Conservation (phyloP, 2,329 filamentous ascomycete genomes). For the Hypoxylon rubiginosum region DNA sequence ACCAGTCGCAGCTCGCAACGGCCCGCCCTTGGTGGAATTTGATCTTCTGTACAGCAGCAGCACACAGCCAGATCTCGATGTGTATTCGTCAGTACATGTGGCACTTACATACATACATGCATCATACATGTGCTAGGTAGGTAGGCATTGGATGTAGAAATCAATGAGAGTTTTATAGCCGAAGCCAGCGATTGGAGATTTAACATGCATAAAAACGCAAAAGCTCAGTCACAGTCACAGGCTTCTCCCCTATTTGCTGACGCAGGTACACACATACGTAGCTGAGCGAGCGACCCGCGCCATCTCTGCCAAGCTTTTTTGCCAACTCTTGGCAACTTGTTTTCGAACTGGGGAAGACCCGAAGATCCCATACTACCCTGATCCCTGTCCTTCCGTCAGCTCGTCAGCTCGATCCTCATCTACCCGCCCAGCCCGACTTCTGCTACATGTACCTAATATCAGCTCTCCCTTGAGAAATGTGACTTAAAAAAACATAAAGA, state of each 20-base stretch:
- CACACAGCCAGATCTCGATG: constrained; percentile 19
- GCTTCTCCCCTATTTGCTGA: constrained; percentile 4
- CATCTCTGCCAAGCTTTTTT: constrained; percentile 44
- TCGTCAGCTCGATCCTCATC: background rate
- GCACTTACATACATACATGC: background rate
- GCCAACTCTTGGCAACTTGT: constrained; percentile 31
- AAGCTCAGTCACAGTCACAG: background rate
- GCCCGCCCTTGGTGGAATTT: constrained; percentile 7
- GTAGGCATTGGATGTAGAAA: no score
- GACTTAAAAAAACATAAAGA: background rate
- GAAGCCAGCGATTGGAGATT: constrained; percentile 26
- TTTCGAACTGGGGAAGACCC: constrained; percentile 22
- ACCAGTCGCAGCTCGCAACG: background rate
- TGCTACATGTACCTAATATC: no score
- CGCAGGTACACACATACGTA: constrained; percentile 15
- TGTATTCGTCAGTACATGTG: background rate
- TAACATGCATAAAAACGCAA: constrained; percentile 4
- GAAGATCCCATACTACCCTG: constrained; percentile 22
- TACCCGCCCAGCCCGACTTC: background rate
- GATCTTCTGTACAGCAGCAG: constrained; percentile 1
- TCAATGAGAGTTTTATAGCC: background rate
- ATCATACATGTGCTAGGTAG: background rate
- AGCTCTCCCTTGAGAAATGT: constrained; percentile 13
- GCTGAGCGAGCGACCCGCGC: constrained; percentile 24
- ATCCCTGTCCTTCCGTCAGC: constrained; percentile 16